phyloP scores from a whole-genome alignment of 2,329 filamentous ascomycete genomes.

The Xylaria sp. region DNA sequence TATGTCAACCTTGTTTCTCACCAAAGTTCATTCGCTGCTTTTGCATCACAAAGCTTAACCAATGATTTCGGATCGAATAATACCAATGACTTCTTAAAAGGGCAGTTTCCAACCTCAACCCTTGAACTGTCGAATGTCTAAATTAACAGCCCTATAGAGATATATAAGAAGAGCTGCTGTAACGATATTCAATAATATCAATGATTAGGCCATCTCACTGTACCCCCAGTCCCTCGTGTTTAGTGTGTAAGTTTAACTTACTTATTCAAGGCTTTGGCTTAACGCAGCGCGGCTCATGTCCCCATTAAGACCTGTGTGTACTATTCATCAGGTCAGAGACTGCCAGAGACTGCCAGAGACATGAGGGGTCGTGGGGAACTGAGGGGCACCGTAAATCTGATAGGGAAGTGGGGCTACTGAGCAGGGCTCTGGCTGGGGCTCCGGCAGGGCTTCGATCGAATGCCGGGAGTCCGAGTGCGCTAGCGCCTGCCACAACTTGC shows the following conservation, averaged over 20 bases:
- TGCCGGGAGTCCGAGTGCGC: slow-evolving; percentile 17
- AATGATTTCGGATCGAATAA: too few species aligned
- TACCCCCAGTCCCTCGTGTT: too few species aligned
- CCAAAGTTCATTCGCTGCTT: neutral
- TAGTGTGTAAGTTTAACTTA: too few species aligned
- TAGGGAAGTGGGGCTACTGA: neutral
- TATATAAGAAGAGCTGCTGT: too few species aligned
- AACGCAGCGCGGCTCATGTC: neutral
- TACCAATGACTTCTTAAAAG: too few species aligned
- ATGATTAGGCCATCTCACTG: too few species aligned
- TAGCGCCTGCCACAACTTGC: slow-evolving; percentile 54
- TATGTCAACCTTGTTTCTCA: neutral
- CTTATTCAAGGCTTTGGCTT: neutral
- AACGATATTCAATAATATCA: too few species aligned
- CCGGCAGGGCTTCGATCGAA: neutral
- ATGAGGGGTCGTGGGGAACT: too few species aligned
- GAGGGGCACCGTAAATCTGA: slow-evolving; percentile 12
- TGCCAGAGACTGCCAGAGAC: too few species aligned
- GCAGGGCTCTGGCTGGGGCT: neutral
- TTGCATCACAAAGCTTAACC: neutral
- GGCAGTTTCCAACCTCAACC: too few species aligned
- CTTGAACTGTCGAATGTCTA: too few species aligned
- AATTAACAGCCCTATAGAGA: too few species aligned
- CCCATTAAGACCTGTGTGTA: neutral
- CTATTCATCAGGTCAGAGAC: neutral